A percentile compares a stretch with the other conserved stretches of the same genome.
phyloP scores from a whole-genome alignment of 768 basidiomycete genomes.

The Hericium coralloides region DNA sequence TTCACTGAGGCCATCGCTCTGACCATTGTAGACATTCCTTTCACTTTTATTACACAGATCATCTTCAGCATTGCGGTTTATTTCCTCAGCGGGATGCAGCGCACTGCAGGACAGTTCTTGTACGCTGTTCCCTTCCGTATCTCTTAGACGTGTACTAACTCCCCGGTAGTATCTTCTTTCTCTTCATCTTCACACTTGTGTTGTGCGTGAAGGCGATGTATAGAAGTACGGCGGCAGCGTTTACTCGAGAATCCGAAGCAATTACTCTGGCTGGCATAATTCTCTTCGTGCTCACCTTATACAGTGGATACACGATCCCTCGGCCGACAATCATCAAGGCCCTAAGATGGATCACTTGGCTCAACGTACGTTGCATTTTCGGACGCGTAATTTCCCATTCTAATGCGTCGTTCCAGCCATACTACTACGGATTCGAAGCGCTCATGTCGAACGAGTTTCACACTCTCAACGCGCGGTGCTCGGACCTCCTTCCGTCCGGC shows the following conservation, averaged over 20 bases:
- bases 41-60: constrained; percentile 37
- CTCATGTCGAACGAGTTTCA: constrained; percentile 82
- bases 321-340: constrained; percentile 58
- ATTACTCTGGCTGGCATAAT: constrained; percentile 43
- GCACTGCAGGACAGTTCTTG: constrained; percentile 55
- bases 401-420: constrained; percentile 35
- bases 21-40: constrained; percentile 52
- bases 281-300: constrained; percentile 39
- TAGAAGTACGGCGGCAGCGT: constrained; percentile 52
- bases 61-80: constrained; percentile 46
- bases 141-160: neutral
- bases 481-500: constrained; percentile 51
- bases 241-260: constrained; percentile 49
- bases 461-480: constrained; percentile 51
- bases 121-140: constrained; percentile 23
- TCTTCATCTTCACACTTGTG: constrained; percentile 49
- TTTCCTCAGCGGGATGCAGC: constrained; percentile 52
- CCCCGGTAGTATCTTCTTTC: constrained; percentile 39
- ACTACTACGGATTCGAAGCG: constrained; percentile 67
- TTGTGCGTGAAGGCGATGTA: constrained; percentile 71
- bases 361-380: constrained; percentile 36
- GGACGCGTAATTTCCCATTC: neutral
- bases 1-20: constrained; percentile 49
- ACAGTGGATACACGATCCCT: constrained; percentile 54
- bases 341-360: constrained; percentile 56